A percentile compares a stretch with the other conserved stretches of the same genome.
phyloP scores from a whole-genome alignment of 2,329 filamentous ascomycete genomes.

The Arthrobotrys sinensis region DNA sequence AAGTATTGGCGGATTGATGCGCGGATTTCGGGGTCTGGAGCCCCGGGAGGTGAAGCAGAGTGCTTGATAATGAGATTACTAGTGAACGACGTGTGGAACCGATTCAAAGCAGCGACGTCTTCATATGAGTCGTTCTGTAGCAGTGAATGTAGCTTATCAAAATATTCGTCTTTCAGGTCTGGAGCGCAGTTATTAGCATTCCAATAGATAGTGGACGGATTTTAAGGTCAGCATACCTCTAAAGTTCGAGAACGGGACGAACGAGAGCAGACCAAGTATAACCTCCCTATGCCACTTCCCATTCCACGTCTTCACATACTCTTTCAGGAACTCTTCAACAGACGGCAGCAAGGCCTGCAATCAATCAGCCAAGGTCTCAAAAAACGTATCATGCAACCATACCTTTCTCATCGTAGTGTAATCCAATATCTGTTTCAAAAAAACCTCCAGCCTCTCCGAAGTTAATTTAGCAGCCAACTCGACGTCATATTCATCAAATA shows the following conservation, averaged over 20 bases:
- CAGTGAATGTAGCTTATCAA: conserved; percentile 72
- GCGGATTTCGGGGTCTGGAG: conserved; percentile 54
- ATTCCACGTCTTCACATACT: conserved; percentile 76
- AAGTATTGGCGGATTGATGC: conserved; percentile 60
- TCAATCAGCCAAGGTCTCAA: conserved; percentile 3
- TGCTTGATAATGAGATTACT: conserved; percentile 66
- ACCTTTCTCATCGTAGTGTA: conserved; percentile 75
- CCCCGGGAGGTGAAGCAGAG: conserved; percentile 39
- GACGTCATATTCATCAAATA: conserved; percentile 68
- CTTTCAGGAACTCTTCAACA: conserved; percentile 71
- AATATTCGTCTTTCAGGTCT: conserved; percentile 72
- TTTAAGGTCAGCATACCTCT: conserved; percentile 68
- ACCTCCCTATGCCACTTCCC: conserved; percentile 72
- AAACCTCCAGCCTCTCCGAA: conserved; percentile 69
- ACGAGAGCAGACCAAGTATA: conserved; percentile 75
- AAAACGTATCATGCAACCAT: conserved; percentile 16
- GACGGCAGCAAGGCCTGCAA: conserved; percentile 66
- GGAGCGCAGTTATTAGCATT: conserved; percentile 11
- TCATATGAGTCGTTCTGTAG: conserved; percentile 71
- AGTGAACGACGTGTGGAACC: conserved; percentile 78
- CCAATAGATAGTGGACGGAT: neutral
- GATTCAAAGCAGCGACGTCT: conserved; percentile 75
- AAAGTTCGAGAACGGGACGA: conserved; percentile 73
- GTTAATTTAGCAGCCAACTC: conserved; percentile 71
- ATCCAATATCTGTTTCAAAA: conserved; percentile 72